Conservation (phyloP, 2,329 filamentous ascomycete species). For the Diaporthe vexans region DNA sequence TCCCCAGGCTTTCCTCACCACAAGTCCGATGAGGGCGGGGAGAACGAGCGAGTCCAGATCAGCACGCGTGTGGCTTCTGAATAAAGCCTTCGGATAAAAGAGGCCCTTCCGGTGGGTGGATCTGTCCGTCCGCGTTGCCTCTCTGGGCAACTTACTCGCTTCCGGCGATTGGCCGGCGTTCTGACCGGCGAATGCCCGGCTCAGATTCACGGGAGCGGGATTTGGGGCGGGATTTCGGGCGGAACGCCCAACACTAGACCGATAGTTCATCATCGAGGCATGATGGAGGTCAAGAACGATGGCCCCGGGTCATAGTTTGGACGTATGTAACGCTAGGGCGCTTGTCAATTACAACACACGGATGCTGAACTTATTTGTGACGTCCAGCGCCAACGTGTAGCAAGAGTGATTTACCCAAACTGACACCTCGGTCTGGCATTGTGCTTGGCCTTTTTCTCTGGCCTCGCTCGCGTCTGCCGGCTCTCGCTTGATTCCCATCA, state of each 20-base stretch:
- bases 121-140: no score
- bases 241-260: background rate
- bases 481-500: background rate
- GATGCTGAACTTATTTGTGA: background rate
- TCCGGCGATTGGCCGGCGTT: background rate
- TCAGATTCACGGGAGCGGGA: background rate
- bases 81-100: background rate
- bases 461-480: background rate
- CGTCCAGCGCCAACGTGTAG: background rate
- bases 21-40: no score
- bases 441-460: no score
- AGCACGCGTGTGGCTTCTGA: background rate
- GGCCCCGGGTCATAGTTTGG: no score
- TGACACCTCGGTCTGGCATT: background rate
- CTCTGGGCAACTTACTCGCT: background rate
- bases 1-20: background rate
- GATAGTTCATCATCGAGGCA: background rate
- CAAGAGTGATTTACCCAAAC: background rate
- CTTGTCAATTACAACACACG: background rate
- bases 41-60: background rate
- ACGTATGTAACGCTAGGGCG: background rate
- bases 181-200: slow-evolving; percentile 5
- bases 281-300: no score
- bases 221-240: background rate
- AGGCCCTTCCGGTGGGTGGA: slow-evolving; percentile 8